A percentile compares a stretch with the other conserved stretches of the same genome.
These are phyloP conservation scores for Jackrogersella multiformis DNA, from an alignment of 495 filamentous ascomycete genomes.

Conservation along the genomic window DNA sequence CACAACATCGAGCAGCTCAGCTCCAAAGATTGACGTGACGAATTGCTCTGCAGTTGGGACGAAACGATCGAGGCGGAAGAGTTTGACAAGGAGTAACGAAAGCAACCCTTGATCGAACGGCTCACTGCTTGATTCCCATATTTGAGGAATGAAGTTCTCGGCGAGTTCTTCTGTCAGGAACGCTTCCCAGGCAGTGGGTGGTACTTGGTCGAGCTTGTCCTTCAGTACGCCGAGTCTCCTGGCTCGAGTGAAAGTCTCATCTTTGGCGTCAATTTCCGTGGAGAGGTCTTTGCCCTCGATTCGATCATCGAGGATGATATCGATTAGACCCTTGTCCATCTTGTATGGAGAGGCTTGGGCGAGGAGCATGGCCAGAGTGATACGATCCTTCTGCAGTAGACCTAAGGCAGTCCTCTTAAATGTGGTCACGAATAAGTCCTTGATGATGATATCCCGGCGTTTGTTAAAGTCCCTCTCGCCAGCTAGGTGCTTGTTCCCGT, in stretches of 20 bases:
- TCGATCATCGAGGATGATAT: slow-evolving; percentile 81
- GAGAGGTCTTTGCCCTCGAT: slow-evolving; percentile 83
- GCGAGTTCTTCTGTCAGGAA: slow-evolving; percentile 89
- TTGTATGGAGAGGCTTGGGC: slow-evolving; percentile 92
- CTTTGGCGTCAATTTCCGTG: slow-evolving; percentile 66
- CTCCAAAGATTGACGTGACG: slow-evolving; percentile 88
- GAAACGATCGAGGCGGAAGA: slow-evolving; percentile 94
- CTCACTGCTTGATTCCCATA: slow-evolving; percentile 73
- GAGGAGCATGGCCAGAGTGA: slow-evolving; percentile 95
- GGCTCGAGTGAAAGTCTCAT: slow-evolving; percentile 74
- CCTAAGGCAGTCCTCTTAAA: slow-evolving; percentile 94
- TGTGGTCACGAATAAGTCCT: slow-evolving; percentile 86
- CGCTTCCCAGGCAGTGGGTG: slow-evolving; percentile 74
- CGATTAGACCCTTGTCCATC: slow-evolving; percentile 90
- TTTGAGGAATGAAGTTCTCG: slow-evolving; percentile 81
- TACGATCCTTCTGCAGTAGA: slow-evolving; percentile 89
- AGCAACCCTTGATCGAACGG: slow-evolving; percentile 80
- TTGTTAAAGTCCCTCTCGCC: slow-evolving; percentile 76
- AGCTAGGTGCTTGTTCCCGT: slow-evolving; percentile 77
- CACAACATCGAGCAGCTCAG: slow-evolving; percentile 77
- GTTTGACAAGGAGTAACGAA: slow-evolving; percentile 86
- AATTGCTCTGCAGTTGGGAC: slow-evolving; percentile 92
- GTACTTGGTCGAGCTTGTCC: slow-evolving; percentile 68
- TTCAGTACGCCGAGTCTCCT: slow-evolving; percentile 78
- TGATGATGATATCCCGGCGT: slow-evolving; percentile 86